Evolutionary conservation across 306 rosid species (phyloP), one percentile per base, ranked within the genome.

Genomic region (apple (Malus domestica)): DNA sequence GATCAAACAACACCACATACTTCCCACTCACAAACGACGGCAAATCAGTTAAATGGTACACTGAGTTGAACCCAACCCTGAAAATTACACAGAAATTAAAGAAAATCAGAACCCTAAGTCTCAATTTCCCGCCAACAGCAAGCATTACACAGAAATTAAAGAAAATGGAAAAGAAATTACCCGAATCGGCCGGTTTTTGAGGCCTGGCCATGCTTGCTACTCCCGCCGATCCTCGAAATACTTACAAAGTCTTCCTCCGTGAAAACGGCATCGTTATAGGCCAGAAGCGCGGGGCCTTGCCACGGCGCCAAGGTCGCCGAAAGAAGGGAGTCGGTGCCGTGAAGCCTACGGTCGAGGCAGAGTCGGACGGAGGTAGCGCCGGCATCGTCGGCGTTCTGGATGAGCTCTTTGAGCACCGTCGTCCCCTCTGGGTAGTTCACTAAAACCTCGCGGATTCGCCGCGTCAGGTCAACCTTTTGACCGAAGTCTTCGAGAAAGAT

Each of bases 371-470:
- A 78, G 80, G 96, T 92, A 59, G 98, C 97, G 68, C 97, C 98
- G n/a, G 98, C 98, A 68, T 94, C 98, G 38, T 94, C 98, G 46
- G 98, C 98, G 90, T 94, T 94, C 85, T 94, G 97, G 27, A 94
- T 81, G 67, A 94, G 87, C 88, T 94, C 98, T 86, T 94, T 94
- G 76, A 94, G 89, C 68, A 92, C 97, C 19, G 98, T 94, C 60
- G 93, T 94, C 52, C 98, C 98, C 87, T 94, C 98, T 15, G 98
- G 98, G 15, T 94, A 94, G 91, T 94, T 92, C 68, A 90, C 61
- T 27, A 94, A 85, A n/a, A 94, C 98, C 89, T 94, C 98, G 1
- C 98, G 90, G 76, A 94, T 90, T 33, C 98, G 93, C 72, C 98
- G 94, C 10, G 98, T 94, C 27, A 94, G 96, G 89, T 94, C 97